phyloP scores from a whole-genome alignment of 371 early-diverging fungal genomes.

The Rozella allomycis region DNA sequence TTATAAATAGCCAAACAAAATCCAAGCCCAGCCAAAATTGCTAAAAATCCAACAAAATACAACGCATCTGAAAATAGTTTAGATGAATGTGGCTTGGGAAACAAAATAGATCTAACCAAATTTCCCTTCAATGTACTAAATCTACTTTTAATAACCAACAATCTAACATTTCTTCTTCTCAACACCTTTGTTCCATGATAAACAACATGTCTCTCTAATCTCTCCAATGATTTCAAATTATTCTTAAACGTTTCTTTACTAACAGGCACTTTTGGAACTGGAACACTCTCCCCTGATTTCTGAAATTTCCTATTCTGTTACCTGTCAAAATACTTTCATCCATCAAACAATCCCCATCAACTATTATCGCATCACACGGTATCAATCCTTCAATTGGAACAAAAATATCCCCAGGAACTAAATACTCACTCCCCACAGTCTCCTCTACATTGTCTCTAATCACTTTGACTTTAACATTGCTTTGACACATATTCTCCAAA shows the following conservation, averaged over 20 bases:
- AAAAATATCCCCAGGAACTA: slow-evolving; percentile 83
- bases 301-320: no score
- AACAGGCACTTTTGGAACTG: slow-evolving; percentile 43
- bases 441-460: no score
- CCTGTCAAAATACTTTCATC: slow-evolving; percentile 99
- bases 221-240: no score
- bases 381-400: slow-evolving; percentile 16
- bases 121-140: slow-evolving; percentile 11
- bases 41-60: background rate
- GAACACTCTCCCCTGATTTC: slow-evolving; percentile 51
- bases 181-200: no score
- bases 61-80: slow-evolving; percentile 7
- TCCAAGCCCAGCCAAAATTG: background rate
- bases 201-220: no score
- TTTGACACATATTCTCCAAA: no score
- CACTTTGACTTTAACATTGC: no score
- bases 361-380: slow-evolving; percentile 83
- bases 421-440: slow-evolving; percentile 41
- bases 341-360: slow-evolving; percentile 90
- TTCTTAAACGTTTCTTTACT: no score
- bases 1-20: slow-evolving; percentile 1
- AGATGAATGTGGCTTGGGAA: slow-evolving; percentile 5
- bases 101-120: slow-evolving; percentile 9
- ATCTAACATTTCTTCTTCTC: no score
- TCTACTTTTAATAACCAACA: slow-evolving; percentile 9